Conservation (phyloP, 2,329 filamentous ascomycete species). For the Aspergillus eucalypticola region DNA sequence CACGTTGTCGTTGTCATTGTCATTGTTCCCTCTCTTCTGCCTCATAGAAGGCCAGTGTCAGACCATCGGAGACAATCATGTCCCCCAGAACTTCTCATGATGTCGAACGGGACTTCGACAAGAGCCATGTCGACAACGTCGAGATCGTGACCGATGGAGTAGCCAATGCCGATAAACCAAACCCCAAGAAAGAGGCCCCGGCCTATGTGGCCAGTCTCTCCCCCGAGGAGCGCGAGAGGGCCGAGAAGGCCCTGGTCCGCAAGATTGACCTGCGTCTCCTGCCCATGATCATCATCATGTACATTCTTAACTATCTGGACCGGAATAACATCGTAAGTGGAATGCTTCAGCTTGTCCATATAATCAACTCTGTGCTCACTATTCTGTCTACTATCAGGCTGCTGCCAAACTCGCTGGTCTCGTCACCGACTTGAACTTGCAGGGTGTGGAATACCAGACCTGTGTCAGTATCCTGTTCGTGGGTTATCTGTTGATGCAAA, state of each 20-base stretch:
- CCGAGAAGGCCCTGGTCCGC: conserved; percentile 63
- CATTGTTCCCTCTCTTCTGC: background rate
- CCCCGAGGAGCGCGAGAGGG: conserved; percentile 51
- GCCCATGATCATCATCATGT: conserved; percentile 71
- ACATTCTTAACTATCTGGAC: conserved; percentile 73
- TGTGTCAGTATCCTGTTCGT: conserved; percentile 53
- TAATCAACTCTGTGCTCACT: background rate
- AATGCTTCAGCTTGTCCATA: background rate
- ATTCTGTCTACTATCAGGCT: conserved; percentile 15
- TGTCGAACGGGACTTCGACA: conserved; percentile 25
- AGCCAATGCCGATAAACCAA: conserved; percentile 29
- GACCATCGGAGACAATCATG: conserved; percentile 17
- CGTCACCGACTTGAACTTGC: conserved; percentile 48
- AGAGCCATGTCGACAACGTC: conserved; percentile 26
- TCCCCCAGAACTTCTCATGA: conserved; percentile 19
- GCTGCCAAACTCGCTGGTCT: conserved; percentile 50
- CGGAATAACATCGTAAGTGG: conserved; percentile 58
- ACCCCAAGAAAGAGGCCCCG: conserved; percentile 31
- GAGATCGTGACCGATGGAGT: conserved; percentile 21
- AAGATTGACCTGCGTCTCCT: conserved; percentile 71
- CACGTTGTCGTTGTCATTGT: background rate
- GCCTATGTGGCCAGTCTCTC: conserved; percentile 46
- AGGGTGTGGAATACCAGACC: conserved; percentile 46
- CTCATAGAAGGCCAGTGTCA: background rate
- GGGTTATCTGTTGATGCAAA: conserved; percentile 66